Base-by-base conservation (phyloP, 352 stramenopile genomes). In the Phytophthora gonapodyides region DNA sequence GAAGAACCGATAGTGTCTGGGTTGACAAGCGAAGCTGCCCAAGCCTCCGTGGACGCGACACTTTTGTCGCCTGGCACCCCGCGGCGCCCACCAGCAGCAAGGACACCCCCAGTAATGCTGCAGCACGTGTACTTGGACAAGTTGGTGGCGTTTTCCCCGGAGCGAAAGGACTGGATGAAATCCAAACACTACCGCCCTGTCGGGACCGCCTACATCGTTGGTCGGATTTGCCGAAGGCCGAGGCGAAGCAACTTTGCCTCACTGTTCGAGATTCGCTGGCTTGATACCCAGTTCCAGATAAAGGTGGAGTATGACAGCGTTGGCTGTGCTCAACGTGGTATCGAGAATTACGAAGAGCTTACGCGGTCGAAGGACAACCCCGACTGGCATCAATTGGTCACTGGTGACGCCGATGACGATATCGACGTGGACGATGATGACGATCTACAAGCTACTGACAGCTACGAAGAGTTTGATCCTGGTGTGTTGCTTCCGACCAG, bases 361-460 rank as follows among this genome's bases (percentile, higher is more conserved):
- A 19, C 21, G 6, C 19, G 27, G 6, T 3, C 36, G 41, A 13
- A 42, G 6, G 21, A 52, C 21, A 40, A 48, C 9, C 46, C 31
- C 3, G 40, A 33, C 33, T 57, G 47, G 30, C 35, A 19, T 19
- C 45, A 65, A 54, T 46, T 52, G 33, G 53, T 49, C 24, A 27
- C 24, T 2, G 24, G 24, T 27, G 24, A 27, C 3, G 24, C 2
- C 24, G 4, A 27, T 5, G 24, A 6, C 6, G 47, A 59, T 11
- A 64, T 34, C 9, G 47, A 53, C 1, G 47, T 46, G 15, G 42
- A 49, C 5, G 56, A n/a, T 2, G 45, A 63, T 33, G 56, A 57
- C 13, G 35, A 57, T 2, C 45, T 57, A 11, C 24, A 27, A 3
- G 24, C 6, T 27, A 4, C 24, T 6, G 24, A 27, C 4, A 27